These are phyloP conservation scores for Phyllosticta citriasiana DNA, from an alignment of 2,329 filamentous ascomycete genomes.

Conservation along the genomic window DNA sequence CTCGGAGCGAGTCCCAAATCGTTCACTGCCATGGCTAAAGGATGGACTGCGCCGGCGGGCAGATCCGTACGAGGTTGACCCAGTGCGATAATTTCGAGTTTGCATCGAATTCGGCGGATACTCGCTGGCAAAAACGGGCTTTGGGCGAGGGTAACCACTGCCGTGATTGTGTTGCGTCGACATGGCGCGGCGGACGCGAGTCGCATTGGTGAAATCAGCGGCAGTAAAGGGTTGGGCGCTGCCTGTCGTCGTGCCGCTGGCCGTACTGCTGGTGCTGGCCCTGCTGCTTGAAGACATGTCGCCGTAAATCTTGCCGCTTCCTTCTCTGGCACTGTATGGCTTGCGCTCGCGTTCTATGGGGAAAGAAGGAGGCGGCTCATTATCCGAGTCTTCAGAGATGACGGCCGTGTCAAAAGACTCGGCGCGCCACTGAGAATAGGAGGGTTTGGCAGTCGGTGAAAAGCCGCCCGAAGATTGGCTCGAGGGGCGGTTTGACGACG, in stretches of 20 bases:
- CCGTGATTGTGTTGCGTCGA: slow-evolving; percentile 13
- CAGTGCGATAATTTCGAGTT: slow-evolving; percentile 16
- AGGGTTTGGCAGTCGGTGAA: slow-evolving; percentile 13
- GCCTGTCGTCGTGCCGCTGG: slow-evolving; percentile 17
- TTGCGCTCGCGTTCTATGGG: slow-evolving; percentile 57
- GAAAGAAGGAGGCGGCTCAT: slow-evolving; percentile 30
- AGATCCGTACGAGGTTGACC: slow-evolving; percentile 15
- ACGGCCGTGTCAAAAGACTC: slow-evolving; percentile 20
- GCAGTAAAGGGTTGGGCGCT: neutral
- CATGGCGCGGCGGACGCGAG: slow-evolving; percentile 21
- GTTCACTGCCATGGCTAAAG: slow-evolving; percentile 12
- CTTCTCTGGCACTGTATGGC: slow-evolving; percentile 51
- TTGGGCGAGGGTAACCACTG: neutral
- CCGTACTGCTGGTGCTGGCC: neutral
- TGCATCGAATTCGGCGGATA: slow-evolving; percentile 18
- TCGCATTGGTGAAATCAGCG: slow-evolving; percentile 16
- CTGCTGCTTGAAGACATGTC: slow-evolving; percentile 12
- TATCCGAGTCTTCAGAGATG: slow-evolving; percentile 30
- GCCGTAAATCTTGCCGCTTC: slow-evolving; percentile 48
- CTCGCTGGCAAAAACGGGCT: slow-evolving; percentile 11
- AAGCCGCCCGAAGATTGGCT: neutral
- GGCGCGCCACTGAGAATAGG: slow-evolving; percentile 19
- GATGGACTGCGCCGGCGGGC: slow-evolving; percentile 23
- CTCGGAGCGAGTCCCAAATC: slow-evolving; percentile 25
- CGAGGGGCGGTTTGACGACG: slow-evolving; percentile 12